Evolutionary conservation across 805 yeast species (phyloP), one percentile per base, ranked within the genome.

Genomic region (Pichia membranifaciens): DNA sequence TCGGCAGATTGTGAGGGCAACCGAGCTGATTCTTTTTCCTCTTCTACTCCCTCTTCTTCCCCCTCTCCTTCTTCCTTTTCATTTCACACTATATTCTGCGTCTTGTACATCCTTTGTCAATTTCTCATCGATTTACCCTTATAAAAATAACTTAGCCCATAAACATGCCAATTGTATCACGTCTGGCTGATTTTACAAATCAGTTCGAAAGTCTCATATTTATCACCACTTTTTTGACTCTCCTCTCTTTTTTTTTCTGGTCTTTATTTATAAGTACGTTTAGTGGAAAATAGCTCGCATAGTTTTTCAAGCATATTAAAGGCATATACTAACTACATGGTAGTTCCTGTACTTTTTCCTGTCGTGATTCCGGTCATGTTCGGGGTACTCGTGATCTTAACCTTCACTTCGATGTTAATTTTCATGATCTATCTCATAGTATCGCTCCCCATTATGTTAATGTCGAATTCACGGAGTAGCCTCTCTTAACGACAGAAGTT

Each of bases 1-100:
- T 75, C 18, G 54, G 54, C 13, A 50, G 64, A 35, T 44, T 54
- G 5, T 58, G 34, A 36, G n/a, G 13, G 43, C n/a, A 17, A 25
- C 22, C 13, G 28, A 10, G 17, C 22, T 35, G 13, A 18, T 18
- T 16, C 17, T 35, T 35, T 18, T 12, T 35, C 20, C 22, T n/a
- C 38, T 22, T 35, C 9, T 10, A 25, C 8, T 34, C 15, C 33
- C 35, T 18, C 15, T n/a, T 33, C 22, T 42, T 23, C 16, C 9
- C 8, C 8, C 28, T 6, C 28, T 4, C 13, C 6, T 22, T 34
- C 4, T 23, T n/a, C 32, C 28, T 22, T 18, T 6, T 25, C 38
- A n/a, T n/a, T 12, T 20, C 4, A 36, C 17, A n/a, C 17, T 16
- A 2, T 17, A 38, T 32, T n/a, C 21, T 35, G 7, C 6, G 16